Evolutionary conservation across 2,329 filamentous ascomycete species (phyloP).

Genomic region (Colletotrichum paranaense): DNA sequence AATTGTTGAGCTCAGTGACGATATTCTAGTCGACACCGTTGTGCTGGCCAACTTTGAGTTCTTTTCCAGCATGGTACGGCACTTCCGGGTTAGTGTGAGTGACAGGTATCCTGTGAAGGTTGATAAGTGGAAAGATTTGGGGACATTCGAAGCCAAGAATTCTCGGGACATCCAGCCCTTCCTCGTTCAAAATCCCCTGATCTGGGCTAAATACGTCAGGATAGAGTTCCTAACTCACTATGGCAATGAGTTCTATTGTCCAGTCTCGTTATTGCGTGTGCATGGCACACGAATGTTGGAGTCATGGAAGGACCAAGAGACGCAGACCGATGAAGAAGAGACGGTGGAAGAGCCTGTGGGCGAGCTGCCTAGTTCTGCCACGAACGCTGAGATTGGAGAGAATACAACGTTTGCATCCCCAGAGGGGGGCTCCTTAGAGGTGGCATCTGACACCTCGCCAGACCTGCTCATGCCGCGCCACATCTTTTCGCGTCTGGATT

Average conservation of each 20-base stretch:
- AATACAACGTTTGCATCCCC: not conserved
- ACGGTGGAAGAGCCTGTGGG: constrained; percentile 53
- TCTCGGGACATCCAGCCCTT: constrained; percentile 95
- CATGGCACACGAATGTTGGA: constrained; percentile 98
- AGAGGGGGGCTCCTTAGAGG: not conserved
- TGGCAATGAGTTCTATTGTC: constrained; percentile 97
- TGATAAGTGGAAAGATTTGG: constrained; percentile 91
- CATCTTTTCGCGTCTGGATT: not conserved
- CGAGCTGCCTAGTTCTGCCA: not conserved
- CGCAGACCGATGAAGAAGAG: constrained; percentile 70
- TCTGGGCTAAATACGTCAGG: constrained; percentile 93
- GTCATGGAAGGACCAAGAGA: constrained; percentile 86
- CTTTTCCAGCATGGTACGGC: constrained; percentile 96
- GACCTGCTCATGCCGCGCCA: constrained; percentile 1
- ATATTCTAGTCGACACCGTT: constrained; percentile 88
- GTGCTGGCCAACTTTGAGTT: constrained; percentile 99
- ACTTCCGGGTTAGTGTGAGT: constrained; percentile 90
- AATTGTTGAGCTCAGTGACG: constrained; percentile 92
- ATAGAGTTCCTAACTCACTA: constrained; percentile 95
- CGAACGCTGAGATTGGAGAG: not conserved
- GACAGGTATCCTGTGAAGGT: constrained; percentile 93
- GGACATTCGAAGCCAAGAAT: constrained; percentile 91
- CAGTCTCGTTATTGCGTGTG: constrained; percentile 87
- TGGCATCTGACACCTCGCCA: not conserved
- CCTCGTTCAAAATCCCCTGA: constrained; percentile 90